Base-by-base conservation (phyloP, 805 yeast genomes). In the Candida cerambycidarum region DNA sequence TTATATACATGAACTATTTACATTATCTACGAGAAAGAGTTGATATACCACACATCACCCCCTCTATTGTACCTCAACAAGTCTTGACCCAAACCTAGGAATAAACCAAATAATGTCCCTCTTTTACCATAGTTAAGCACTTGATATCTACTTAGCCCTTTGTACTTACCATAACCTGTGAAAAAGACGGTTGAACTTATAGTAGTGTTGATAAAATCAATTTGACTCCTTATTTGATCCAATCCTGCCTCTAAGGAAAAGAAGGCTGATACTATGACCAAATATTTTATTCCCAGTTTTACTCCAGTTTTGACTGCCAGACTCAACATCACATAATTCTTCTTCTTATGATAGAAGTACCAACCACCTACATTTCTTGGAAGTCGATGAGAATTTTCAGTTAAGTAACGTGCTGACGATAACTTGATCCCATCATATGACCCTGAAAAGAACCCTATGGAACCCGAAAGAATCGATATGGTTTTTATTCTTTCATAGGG, bases 281-380 rank as follows among this genome's bases (percentile, higher is more conserved):
- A 65, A 40, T 72, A 67, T 52, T 48, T 41, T 28, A 52, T 32
- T 0, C 63, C 75, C 8, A 67, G 66, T 28, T 54, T 59, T n/a
- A 73, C 51, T 0, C 83, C 89, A 6, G 51, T 41, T 14, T 64
- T 65, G 48, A 79, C 62, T 1, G 86, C 87, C 19, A 69, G 68
- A 44, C 76, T 69, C 27, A 84, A 61, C 62, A 87, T 79, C 23
- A 83, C 85, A 59, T 85, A 85, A 61, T 85, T 84, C 65, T 86
- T 88, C 48, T 88, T 74, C 62, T 85, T 87, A 62, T 88, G 93
- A 62, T 88, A 88, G 58, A 83, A 84, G 56, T 84, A 88, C 96
- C 96, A 88, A 0, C 92, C 93, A 15, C 88, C 89, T 41, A 79
- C 83, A 0, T 83, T 79, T 16, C 62, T 71, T 6, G 96, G 96